Evolutionary conservation across 1,284 basidiomycete species (phyloP), one percentile per base, ranked within the genome.

Genomic region (Cutaneotrichosporon arboriforme): DNA sequence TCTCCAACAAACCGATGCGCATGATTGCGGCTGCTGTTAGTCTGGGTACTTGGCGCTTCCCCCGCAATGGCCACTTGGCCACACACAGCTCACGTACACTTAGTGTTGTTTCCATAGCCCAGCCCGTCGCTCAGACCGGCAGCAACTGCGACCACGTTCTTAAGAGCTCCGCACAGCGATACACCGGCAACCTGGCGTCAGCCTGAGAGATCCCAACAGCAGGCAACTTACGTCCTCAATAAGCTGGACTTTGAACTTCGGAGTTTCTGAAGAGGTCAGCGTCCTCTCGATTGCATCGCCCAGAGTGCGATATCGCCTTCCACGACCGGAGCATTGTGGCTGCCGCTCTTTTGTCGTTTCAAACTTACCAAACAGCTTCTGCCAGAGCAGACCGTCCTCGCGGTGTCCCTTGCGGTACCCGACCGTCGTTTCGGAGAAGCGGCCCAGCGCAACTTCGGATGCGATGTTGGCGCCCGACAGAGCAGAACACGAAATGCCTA

Each of bases 401-500:
- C 64, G 72, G 31, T 70, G 54, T 3, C 33, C 43, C 21, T 63
- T 74, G 33, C 78, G 68, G 63, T 80, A 81, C 1, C 80, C 81
- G 57, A 82, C 76, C 2, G 81, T 82, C 8, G 81, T 82, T 67
- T 82, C 81, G n/a, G 73, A 75, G 60, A 80, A 80, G 53, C 71
- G 68, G 55, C 77, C 79, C 42, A 65, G 69, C 0, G 79, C 78
- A 15, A 79, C 77, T 66, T 83, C 81, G 56, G 79, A 75, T 22
- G 81, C 81, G 51, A 83, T 82, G 68, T 83, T 83, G 36, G 81
- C 81, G 9, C 81, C 81, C 26, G 77, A 78, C 9, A 83, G 65
- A 0, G 81, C 80, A 3, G 77, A 77, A 59, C 79, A 81, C 4
- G 76, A 73, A 46, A 80, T 75, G 8, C 77, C 78, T 23, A 83